Percentiles rank a stretch among this genome's conserved stretches.
Evolutionary conservation across 2,329 filamentous ascomycete species (phyloP).

Genomic region (Aspergillus cejpii): DNA sequence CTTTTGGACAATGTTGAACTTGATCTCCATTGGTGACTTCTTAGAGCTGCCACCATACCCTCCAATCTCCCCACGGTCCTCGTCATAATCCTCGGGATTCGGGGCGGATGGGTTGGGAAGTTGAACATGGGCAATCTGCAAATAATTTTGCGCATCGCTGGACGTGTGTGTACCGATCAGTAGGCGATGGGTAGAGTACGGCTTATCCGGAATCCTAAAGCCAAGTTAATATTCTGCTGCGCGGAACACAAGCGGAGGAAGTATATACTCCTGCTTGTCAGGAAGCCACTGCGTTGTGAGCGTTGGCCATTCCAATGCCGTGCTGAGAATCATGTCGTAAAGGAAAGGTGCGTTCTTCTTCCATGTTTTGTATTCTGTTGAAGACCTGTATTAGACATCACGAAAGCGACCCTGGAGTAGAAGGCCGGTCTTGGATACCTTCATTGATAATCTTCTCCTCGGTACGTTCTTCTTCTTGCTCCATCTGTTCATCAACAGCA

Average conservation of each 20-base stretch:
- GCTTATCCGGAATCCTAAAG: conserved; percentile 66
- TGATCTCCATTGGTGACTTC: conserved; percentile 63
- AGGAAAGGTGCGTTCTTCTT: conserved; percentile 99
- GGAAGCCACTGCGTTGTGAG: conserved; percentile 98
- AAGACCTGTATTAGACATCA: conserved; percentile 3
- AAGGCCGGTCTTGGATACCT: conserved; percentile 44
- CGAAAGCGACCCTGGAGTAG: background rate
- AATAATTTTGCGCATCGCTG: conserved; percentile 74
- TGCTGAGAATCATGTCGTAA: conserved; percentile 95
- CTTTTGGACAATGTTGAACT: conserved; percentile 87
- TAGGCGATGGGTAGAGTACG: conserved; percentile 78
- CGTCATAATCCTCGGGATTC: conserved; percentile 79
- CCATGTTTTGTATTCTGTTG: conserved; percentile 95
- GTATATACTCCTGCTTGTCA: conserved; percentile 68
- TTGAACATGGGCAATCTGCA: conserved; percentile 91
- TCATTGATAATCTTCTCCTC: conserved; percentile 92
- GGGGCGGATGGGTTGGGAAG: conserved; percentile 70
- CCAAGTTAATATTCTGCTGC: conserved; percentile 1
- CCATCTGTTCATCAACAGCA: conserved; percentile 36
- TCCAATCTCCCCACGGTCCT: conserved; percentile 85
- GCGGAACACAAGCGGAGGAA: background rate
- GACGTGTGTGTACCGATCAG: conserved; percentile 94
- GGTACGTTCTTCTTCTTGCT: conserved; percentile 65
- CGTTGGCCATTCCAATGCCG: conserved; percentile 93
- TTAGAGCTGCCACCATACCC: conserved; percentile 71